Percentiles rank a stretch among this genome's conserved stretches.
Conservation (phyloP, 179 eudicot species). For the Beta lomatogona region DNA sequence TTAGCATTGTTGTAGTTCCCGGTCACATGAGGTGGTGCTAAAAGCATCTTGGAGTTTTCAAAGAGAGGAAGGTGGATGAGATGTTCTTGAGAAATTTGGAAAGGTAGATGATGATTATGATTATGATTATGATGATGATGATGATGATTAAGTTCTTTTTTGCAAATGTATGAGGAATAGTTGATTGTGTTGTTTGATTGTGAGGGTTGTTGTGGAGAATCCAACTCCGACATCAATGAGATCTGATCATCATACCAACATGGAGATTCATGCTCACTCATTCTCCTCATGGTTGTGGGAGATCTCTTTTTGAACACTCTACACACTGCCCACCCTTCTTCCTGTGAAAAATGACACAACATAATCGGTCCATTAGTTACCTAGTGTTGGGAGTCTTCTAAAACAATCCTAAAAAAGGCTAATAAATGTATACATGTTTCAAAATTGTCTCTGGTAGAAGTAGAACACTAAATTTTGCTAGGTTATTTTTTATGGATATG, state of each 20-base stretch:
- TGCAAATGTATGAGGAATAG: conserved; percentile 37
- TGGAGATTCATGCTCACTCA: conserved; percentile 53
- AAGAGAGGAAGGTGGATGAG: conserved; percentile 29
- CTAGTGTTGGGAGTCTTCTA: no score
- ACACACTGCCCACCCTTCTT: conserved; percentile 92
- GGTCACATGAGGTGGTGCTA: conserved; percentile 20
- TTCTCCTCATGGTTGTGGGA: conserved; percentile 49
- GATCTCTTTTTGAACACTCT: conserved; percentile 74
- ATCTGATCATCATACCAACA: conserved; percentile 77
- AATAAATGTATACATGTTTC: neutral
- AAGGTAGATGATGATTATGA: conserved; percentile 14
- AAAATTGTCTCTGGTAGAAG: neutral
- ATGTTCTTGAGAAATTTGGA: conserved; percentile 28
- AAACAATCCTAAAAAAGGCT: neutral
- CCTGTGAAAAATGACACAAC: conserved; percentile 41
- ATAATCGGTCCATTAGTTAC: neutral
- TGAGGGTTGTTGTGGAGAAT: conserved; percentile 58
- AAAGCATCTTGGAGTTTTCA: conserved; percentile 25
- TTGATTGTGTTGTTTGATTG: conserved; percentile 32
- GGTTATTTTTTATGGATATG: no score
- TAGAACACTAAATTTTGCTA: no score
- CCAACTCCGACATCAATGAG: conserved; percentile 64
- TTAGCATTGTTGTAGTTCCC: conserved; percentile 13
- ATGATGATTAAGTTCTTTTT: conserved; percentile 39
- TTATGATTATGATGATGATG: neutral